Base-by-base conservation (phyloP, 345 rosid species). In the Aethionema arabicum region DNA sequence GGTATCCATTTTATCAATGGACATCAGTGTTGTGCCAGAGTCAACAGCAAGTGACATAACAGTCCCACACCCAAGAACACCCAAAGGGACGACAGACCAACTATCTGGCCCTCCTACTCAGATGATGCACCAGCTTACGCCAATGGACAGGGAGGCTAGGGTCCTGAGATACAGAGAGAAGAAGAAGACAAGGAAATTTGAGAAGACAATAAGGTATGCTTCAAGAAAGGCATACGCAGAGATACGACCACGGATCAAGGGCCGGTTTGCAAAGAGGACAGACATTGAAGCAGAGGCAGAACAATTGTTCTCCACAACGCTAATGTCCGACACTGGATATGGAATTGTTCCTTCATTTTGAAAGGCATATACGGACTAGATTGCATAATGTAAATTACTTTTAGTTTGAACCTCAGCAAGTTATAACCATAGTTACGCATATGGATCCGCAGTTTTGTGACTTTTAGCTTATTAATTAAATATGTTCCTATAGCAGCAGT, bases 151-250 rank as follows among this genome's bases (percentile, higher is more conserved):
- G 77, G 96, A 85, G 57, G 97, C 99, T 33, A 87, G 90, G 55
- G 99, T 93, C 29, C 52, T 86, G 11, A 83, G 98, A 61, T 91
- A 91, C 84, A 91, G 86, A 74, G 98, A 91, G 79, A 91, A 93
- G 72, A 93, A 83, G 87, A 93, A 93, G 80, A 74, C 74, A 0
- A 77, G 99, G 58, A 93, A 84, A 67, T 93, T 93, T 14, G 92
- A 84, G 75, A 93, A 93, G 78, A 93, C 99, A 10, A 93, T 90
- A 59, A 77, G 99, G 80, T 90, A 93, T 74, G 99, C 99, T 36
- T 93, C 97, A 8, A 83, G 99, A 72, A 90, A 93, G 76, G 97
- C 99, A 4, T 90, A 93, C 44, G 99, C 97, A 38, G 99, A 93
- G 71, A 83, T 84, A 44, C 81, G 99, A 54, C 99, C 97, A 7